Percentiles rank a stretch among this genome's conserved stretches.
phyloP scores from a whole-genome alignment of 345 rosid genomes.

The Linum usitatissimum region DNA sequence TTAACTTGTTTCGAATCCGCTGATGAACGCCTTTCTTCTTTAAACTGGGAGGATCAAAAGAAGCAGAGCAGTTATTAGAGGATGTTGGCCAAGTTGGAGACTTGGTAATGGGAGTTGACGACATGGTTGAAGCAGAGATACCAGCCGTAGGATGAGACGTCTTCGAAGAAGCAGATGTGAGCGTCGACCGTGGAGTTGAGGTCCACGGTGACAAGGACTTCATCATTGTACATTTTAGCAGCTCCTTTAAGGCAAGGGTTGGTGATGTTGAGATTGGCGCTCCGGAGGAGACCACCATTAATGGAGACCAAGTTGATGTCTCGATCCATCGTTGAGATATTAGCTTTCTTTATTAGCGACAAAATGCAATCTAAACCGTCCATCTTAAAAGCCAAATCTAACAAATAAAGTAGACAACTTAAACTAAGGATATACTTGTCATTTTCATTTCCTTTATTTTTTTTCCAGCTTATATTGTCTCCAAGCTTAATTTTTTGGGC shows the following conservation, averaged over 20 bases:
- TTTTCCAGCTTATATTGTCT: no score
- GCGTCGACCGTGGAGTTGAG: constrained; percentile 37
- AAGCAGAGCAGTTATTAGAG: constrained; percentile 1
- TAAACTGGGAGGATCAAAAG: constrained; percentile 12
- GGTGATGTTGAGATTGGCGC: constrained; percentile 28
- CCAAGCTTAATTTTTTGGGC: no score
- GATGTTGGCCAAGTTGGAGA: constrained; percentile 26
- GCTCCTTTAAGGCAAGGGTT: constrained; percentile 57
- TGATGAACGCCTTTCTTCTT: constrained; percentile 29
- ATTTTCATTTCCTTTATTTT: no score
- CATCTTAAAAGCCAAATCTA: no score
- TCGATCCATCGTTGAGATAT: constrained; percentile 72
- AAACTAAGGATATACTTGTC: no score
- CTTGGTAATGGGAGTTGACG: constrained; percentile 34
- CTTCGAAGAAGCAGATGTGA: constrained; percentile 46
- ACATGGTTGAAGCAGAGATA: constrained; percentile 50
- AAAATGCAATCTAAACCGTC: no score
- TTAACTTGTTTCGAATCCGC: constrained; percentile 42
- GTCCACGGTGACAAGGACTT: constrained; percentile 45
- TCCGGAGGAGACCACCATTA: constrained; percentile 45
- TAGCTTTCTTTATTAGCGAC: no score
- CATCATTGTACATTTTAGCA: constrained; percentile 63
- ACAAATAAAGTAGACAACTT: no score
- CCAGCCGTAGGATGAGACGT: constrained; percentile 45
- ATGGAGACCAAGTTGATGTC: constrained; percentile 48